Evolutionary conservation across 169 alveolate genomes (phyloP), one percentile per base, ranked within the genome.

Genomic region (Ichthyophthirius multifiliis): DNA sequence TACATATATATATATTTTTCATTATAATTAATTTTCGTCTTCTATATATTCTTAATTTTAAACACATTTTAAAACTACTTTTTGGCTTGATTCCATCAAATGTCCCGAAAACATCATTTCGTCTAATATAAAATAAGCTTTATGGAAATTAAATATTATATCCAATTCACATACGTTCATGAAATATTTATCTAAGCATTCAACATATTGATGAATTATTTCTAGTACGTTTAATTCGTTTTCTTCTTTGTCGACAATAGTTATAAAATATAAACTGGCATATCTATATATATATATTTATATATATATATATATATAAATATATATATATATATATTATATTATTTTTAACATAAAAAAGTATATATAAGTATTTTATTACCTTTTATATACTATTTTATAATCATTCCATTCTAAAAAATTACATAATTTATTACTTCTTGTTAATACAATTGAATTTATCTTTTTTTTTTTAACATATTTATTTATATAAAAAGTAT

Each of bases 371-470:
- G n/a, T n/a, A n/a, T n/a, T n/a, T n/a, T n/a, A n/a, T n/a, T 97
- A 98, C 88, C 99, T 93, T 80, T 97, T 97, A 90, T 94, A 96
- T 35, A 98, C 99, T 31, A 99, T 95, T 78, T 96, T 98, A 90
- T 94, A 93, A 63, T 97, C 99, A 43, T 97, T 87, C 98, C 99
- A 98, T 89, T 98, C 99, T 45, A 98, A 84, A 87, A 98, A 97
- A 93, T 98, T 98, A 89, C 99, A 98, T 45, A 95, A 95, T 83
- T 96, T 96, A 41, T 98, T 97, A 34, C 96, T 93, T 74, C 99
- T 92, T 46, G 97, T 97, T 43, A 97, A 94, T 31, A 97, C 98
- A 67, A 88, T 80, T 10, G 89, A 44, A 67, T 89, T 84, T 30
- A 83, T 73, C n/a, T n/a, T n/a, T n/a, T n/a, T n/a, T n/a, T n/a